Conservation (phyloP, 768 basidiomycete genomes). For the Phaeotremella skinneri region DNA sequence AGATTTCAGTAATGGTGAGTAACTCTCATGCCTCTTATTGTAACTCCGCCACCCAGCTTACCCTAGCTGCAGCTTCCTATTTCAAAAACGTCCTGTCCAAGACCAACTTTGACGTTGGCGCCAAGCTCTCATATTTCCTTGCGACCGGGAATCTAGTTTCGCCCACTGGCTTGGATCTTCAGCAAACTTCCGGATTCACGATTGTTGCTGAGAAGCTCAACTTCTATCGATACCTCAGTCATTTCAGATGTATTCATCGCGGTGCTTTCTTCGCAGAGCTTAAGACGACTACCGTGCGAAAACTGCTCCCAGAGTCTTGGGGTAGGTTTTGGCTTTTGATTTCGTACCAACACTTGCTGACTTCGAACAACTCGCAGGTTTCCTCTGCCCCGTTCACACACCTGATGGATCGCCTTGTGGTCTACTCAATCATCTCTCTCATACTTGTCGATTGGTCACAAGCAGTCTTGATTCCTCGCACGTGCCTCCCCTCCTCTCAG, state of each 20-base stretch:
- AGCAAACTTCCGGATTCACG: conserved; percentile 97
- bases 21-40: conserved; percentile 6
- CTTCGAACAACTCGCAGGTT: conserved; percentile 59
- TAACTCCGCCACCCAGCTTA: background rate
- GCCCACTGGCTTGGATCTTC: conserved; percentile 90
- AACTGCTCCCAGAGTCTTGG: conserved; percentile 96
- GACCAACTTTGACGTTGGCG: conserved; percentile 87
- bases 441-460: conserved; percentile 88
- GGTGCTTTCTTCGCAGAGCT: conserved; percentile 99
- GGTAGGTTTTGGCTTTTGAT: conserved; percentile 57
- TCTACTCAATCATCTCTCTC: conserved; percentile 91
- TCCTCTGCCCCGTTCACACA: conserved; percentile 97
- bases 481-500: conserved; percentile 74
- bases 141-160: conserved; percentile 96
- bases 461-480: conserved; percentile 68
- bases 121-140: conserved; percentile 86
- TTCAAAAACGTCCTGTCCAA: conserved; percentile 69
- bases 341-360: conserved; percentile 10
- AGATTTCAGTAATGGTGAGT: conserved; percentile 86
- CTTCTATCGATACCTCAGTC: conserved; percentile 96
- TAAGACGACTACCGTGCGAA: conserved; percentile 95
- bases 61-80: conserved; percentile 67
- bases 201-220: conserved; percentile 99
- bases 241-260: conserved; percentile 97
- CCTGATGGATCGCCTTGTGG: conserved; percentile 98